A percentile compares a stretch with the other conserved stretches of the same genome.
Conservation (phyloP, 805 yeast species). For the Brettanomyces anomalus region DNA sequence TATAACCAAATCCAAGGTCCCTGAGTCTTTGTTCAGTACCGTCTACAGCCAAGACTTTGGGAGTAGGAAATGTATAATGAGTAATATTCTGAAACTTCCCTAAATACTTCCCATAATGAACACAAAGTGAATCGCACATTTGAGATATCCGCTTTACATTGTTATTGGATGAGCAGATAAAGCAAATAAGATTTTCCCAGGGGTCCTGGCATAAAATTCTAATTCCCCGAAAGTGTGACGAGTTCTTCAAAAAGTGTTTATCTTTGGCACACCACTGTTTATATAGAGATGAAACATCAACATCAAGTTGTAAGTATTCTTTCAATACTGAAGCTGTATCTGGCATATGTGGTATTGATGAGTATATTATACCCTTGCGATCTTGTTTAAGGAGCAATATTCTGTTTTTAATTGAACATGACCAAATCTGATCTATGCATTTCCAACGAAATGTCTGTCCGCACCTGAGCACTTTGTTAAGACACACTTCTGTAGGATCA, state of each 20-base stretch:
- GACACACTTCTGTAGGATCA: conserved; percentile 39
- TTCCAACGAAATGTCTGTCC: conserved; percentile 86
- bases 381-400: conserved; percentile 63
- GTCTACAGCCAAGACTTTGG: conserved; percentile 36
- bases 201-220: conserved; percentile 90
- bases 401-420: conserved; percentile 49
- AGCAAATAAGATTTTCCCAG: conserved; percentile 88
- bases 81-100: conserved; percentile 42
- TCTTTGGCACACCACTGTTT: conserved; percentile 55
- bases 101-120: conserved; percentile 57
- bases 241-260: conserved; percentile 31
- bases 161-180: conserved; percentile 93
- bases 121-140: conserved; percentile 78
- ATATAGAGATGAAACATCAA: conserved; percentile 46
- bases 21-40: conserved; percentile 30
- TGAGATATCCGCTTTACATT: conserved; percentile 88
- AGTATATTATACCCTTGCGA: conserved; percentile 38
- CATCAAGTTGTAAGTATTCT: conserved; percentile 65
- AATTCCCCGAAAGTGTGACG: conserved; percentile 50
- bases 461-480: conserved; percentile 62
- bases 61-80: conserved; percentile 69
- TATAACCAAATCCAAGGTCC: conserved; percentile 69
- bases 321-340: conserved; percentile 34
- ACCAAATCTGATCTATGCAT: conserved; percentile 52
- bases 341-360: conserved; percentile 29